Conservation (phyloP, 2,329 filamentous ascomycete genomes). For the Paramyrothecium sp. region DNA sequence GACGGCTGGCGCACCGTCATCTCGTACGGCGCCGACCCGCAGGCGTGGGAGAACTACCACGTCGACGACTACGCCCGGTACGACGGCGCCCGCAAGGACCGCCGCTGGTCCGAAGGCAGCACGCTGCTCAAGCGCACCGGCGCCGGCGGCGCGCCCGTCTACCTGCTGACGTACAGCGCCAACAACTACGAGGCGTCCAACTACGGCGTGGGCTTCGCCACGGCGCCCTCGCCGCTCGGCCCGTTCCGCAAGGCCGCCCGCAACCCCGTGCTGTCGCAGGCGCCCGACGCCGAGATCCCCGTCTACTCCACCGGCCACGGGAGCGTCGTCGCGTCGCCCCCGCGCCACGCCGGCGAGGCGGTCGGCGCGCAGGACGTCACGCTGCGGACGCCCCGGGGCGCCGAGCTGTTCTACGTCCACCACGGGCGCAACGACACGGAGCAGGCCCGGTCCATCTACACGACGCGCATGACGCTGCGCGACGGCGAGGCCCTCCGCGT, state of each 20-base stretch:
- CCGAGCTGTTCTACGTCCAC: constrained; percentile 33
- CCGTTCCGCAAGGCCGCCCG: constrained; percentile 28
- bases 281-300: constrained; percentile 21
- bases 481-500: constrained; percentile 16
- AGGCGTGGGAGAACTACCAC: constrained; percentile 33
- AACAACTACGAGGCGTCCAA: constrained; percentile 36
- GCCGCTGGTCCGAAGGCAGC: constrained; percentile 34
- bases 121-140: constrained; percentile 23
- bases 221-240: constrained; percentile 26
- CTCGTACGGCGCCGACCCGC: constrained; percentile 30
- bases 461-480: constrained; percentile 28
- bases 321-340: constrained; percentile 30
- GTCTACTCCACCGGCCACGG: constrained; percentile 33
- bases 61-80: constrained; percentile 29
- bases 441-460: constrained; percentile 24
- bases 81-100: constrained; percentile 32
- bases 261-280: constrained; percentile 29
- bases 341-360: constrained; percentile 9
- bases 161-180: constrained; percentile 28
- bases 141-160: constrained; percentile 20
- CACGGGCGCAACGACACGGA: constrained; percentile 29
- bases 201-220: constrained; percentile 33
- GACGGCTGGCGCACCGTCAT: constrained; percentile 35
- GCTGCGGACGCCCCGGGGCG: constrained; percentile 19
- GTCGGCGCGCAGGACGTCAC: constrained; percentile 30